Evolutionary conservation across 208 protist species (phyloP).

Genomic region (Trichomonas gallinae): DNA sequence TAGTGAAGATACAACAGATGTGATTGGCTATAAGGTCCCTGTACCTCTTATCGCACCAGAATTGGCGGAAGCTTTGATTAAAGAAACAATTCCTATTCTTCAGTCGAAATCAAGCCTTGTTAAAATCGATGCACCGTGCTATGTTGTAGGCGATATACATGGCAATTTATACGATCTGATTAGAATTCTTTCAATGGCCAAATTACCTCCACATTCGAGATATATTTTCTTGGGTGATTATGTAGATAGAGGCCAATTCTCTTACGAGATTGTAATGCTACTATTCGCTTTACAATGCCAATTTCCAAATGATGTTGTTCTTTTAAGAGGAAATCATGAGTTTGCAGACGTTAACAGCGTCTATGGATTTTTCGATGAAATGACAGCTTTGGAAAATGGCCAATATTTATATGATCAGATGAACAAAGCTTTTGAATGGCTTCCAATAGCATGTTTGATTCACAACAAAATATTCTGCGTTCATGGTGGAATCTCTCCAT

Average conservation of each 20-base stretch:
- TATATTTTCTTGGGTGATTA: background rate
- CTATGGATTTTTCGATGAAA: background rate
- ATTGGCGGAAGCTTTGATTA: background rate
- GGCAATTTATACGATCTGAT: background rate
- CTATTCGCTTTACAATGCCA: background rate
- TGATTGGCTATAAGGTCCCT: background rate
- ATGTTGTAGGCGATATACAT: background rate
- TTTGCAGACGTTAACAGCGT: background rate
- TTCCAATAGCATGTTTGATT: background rate
- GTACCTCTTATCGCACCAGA: background rate
- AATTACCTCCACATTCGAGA: background rate
- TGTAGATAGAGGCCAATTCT: background rate
- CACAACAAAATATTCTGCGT: background rate
- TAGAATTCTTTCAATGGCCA: background rate
- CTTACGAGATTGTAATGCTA: background rate
- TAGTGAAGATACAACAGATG: background rate
- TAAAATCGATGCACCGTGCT: background rate
- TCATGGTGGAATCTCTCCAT: background rate
- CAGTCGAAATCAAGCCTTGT: background rate
- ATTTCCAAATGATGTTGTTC: background rate
- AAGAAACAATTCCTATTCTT: background rate
- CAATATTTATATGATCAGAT: background rate
- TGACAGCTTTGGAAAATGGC: background rate
- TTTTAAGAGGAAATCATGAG: conserved; percentile 1
- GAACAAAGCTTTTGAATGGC: background rate